Conservation (phyloP, 2,329 filamentous ascomycete species). For the Colletotrichum sp. region DNA sequence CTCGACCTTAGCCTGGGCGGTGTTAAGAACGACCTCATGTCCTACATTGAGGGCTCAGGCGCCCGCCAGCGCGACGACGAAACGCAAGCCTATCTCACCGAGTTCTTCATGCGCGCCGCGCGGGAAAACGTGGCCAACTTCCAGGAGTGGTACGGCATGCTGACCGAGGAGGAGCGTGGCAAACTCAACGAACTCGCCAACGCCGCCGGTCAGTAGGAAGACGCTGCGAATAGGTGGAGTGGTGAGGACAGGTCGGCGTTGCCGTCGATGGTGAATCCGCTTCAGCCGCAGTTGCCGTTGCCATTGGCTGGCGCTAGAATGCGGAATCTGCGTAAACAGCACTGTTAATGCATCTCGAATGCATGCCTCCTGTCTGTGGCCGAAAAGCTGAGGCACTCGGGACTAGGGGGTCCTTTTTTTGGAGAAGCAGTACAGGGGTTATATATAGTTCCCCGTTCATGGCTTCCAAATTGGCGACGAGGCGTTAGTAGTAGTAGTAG, state of each 20-base stretch:
- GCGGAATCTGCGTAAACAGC: constrained; percentile 16
- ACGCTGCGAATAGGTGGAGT: background rate
- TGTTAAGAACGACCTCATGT: constrained; percentile 81
- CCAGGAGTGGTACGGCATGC: constrained; percentile 59
- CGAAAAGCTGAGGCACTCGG: background rate
- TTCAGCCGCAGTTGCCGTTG: constrained; percentile 6
- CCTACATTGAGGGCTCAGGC: constrained; percentile 65
- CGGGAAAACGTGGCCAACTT: constrained; percentile 62
- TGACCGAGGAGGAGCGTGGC: constrained; percentile 59
- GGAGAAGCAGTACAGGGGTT: background rate
- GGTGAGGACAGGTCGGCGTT: background rate
- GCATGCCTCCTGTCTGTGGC: background rate
- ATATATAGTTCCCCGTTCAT: background rate
- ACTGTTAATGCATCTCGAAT: background rate
- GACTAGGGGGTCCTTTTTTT: background rate
- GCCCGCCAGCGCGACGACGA: constrained; percentile 82
- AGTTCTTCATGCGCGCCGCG: constrained; percentile 75
- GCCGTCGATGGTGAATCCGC: background rate
- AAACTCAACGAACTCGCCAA: constrained; percentile 60
- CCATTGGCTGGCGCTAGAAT: constrained; percentile 8
- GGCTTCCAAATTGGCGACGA: background rate
- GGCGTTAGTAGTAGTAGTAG: background rate
- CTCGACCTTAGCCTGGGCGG: constrained; percentile 76
- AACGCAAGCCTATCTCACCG: constrained; percentile 81
- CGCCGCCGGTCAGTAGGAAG: constrained; percentile 30